Evolutionary conservation across 1,284 basidiomycete species (phyloP).

Genomic region (Apiotrichum sp.): DNA sequence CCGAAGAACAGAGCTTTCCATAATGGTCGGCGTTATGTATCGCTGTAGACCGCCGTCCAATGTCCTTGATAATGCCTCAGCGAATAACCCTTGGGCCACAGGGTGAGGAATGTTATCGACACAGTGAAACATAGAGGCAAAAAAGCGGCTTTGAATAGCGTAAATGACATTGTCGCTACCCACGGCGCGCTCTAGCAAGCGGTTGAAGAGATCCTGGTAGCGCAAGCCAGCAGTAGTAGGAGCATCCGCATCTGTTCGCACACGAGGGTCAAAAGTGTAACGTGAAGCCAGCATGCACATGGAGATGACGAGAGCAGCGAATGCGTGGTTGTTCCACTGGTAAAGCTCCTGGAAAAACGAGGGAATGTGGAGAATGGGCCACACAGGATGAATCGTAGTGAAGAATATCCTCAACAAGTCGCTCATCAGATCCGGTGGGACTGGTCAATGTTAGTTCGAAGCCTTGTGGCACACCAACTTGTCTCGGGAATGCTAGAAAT

Average conservation of each 20-base stretch:
- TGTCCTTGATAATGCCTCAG: constrained; percentile 9
- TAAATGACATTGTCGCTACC: constrained; percentile 14
- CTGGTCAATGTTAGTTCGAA: background rate
- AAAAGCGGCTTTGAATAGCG: constrained; percentile 16
- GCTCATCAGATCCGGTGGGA: constrained; percentile 11
- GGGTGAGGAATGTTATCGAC: constrained; percentile 21
- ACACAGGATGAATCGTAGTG: constrained; percentile 14
- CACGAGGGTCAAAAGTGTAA: constrained; percentile 7
- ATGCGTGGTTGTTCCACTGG: constrained; percentile 9
- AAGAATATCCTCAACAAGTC: constrained; percentile 14
- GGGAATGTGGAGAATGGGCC: constrained; percentile 19
- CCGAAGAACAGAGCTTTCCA: constrained; percentile 2
- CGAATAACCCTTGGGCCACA: constrained; percentile 11
- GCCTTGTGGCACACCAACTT: background rate
- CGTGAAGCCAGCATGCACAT: constrained; percentile 17
- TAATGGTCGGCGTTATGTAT: background rate
- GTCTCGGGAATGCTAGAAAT: constrained; percentile 4
- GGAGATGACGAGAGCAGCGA: constrained; percentile 10
- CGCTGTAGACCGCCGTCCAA: constrained; percentile 14
- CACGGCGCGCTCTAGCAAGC: constrained; percentile 16
- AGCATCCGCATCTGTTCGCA: constrained; percentile 6
- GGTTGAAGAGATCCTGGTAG: constrained; percentile 13
- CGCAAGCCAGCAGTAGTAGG: constrained; percentile 13
- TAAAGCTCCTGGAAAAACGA: constrained; percentile 11
- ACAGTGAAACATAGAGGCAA: constrained; percentile 17